Base-by-base conservation (phyloP, 2,329 filamentous ascomycete species). In the Scedosporium minutisporum region DNA sequence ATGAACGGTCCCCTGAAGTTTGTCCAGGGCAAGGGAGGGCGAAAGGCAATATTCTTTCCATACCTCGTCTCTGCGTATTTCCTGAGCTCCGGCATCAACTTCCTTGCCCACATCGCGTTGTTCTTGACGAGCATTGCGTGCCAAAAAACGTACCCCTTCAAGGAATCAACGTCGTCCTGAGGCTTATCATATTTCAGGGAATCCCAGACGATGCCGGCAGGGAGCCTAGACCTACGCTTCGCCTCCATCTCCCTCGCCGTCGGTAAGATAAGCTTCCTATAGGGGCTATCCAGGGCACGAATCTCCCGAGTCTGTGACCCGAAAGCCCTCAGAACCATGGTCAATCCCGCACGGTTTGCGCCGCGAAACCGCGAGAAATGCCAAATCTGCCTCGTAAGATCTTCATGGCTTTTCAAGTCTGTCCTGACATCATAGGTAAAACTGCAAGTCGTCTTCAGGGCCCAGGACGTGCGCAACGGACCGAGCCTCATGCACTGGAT, bases 301-400 rank as follows among this genome's bases (percentile, higher is more conserved):
- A 78, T 78, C 68, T 78, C 77, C 4, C 62, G 44, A 62, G 68
- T 75, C 33, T 70, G 51, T 5, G 61, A 58, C 14, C 51, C 68
- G 57, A 79, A 73, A 12, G 71, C 64, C 48, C 74, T 73, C 38
- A 82, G 71, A 18, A 71, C 72, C 33, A 74, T 73, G 65, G 81
- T 78, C 23, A 82, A 68, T 18, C 74, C 79, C 6, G 78, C 80
- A 55, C 80, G 76, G 51, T 75, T 73, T 62, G 72, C 73, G 1
- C 78, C 80, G 10, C 77, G 76, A 60, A 76, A 73, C 3, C 60
- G 62, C 1, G 74, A 72, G 65, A 73, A 77, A 18, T 65, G 60
- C 12, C 65, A 48, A 33, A 71, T 66, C 1, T 64, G 63, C 21
- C 67, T 65, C 62, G 69, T 23, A 6, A 18, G 42, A 16, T 12